Percentiles rank a stretch among this genome's conserved stretches.
These are phyloP conservation scores for Erodium trifolium DNA, from an alignment of 441 rosid species.

Conservation along the genomic window DNA sequence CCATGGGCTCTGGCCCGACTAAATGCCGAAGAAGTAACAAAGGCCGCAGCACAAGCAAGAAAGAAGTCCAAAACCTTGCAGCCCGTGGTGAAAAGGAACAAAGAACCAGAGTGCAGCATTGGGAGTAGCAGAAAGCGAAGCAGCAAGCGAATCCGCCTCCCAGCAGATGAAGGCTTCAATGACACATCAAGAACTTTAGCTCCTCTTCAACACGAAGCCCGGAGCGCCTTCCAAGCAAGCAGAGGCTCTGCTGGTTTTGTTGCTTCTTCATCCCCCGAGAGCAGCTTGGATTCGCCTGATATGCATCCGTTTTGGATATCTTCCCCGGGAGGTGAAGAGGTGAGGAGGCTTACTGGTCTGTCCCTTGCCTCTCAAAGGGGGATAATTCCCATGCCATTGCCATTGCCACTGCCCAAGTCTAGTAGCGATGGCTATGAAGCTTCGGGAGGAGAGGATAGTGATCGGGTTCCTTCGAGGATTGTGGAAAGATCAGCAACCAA, in stretches of 20 bases:
- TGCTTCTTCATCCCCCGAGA: conserved; percentile 82
- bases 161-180: conserved; percentile 58
- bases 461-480: conserved; percentile 73
- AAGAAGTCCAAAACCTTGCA: conserved; percentile 77
- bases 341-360: conserved; percentile 49
- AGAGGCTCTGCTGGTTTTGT: conserved; percentile 23
- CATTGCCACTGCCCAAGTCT: conserved; percentile 51
- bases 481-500: conserved; percentile 47
- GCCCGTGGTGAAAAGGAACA: conserved; percentile 58
- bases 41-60: conserved; percentile 95
- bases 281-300: conserved; percentile 93
- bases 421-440: conserved; percentile 97
- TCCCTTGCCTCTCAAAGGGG: conserved; percentile 37
- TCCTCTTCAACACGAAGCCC: conserved; percentile 92
- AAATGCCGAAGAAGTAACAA: conserved; percentile 91
- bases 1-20: conserved; percentile 94
- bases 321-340: conserved; percentile 68
- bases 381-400: conserved; percentile 27
- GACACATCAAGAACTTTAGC: conserved; percentile 53
- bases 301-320: conserved; percentile 82
- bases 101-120: conserved; percentile 56
- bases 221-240: conserved; percentile 86
- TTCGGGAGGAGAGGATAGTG: conserved; percentile 99
- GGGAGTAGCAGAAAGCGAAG: conserved; percentile 67
- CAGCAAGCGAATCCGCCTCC: conserved; percentile 64